phyloP scores from a whole-genome alignment of 805 yeast genomes.

The Scheffersomyces spartinae region DNA sequence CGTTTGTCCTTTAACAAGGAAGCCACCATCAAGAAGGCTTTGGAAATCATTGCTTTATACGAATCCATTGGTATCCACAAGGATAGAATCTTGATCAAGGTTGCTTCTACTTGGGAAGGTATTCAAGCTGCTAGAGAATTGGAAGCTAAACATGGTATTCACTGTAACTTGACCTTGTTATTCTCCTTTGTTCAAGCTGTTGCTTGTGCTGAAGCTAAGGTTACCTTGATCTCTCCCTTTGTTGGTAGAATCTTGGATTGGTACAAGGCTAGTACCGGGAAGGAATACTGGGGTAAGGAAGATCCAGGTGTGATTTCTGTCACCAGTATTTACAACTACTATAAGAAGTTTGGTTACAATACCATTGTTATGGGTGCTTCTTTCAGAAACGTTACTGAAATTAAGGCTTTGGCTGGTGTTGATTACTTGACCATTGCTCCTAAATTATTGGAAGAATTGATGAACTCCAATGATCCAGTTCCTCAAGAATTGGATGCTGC shows the following conservation, averaged over 20 bases:
- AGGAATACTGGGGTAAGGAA: conserved; percentile 63
- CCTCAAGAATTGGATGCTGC: conserved; percentile 73
- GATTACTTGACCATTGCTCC: conserved; percentile 96
- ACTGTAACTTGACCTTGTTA: conserved; percentile 88
- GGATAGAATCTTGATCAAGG: conserved; percentile 88
- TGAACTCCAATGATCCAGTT: conserved; percentile 65
- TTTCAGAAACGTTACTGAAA: conserved; percentile 94
- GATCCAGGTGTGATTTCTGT: conserved; percentile 98
- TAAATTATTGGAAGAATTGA: conserved; percentile 75
- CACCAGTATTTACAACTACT: conserved; percentile 84
- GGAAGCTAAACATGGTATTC: conserved; percentile 83
- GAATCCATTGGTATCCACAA: conserved; percentile 73
- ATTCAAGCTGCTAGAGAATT: conserved; percentile 96
- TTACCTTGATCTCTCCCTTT: conserved; percentile 94
- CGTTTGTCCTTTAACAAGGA: conserved; percentile 93
- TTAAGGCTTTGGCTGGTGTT: conserved; percentile 93
- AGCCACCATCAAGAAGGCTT: conserved; percentile 88
- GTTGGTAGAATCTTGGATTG: conserved; percentile 99
- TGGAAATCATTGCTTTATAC: conserved; percentile 81
- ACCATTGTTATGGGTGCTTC: conserved; percentile 99
- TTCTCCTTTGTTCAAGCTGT: conserved; percentile 97
- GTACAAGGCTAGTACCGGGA: conserved; percentile 91
- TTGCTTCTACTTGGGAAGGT: conserved; percentile 99
- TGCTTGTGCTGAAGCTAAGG: conserved; percentile 96
- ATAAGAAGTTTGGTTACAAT: conserved; percentile 92